Evolutionary conservation across 108 stramenopile genomes (phyloP).

Genomic region (Asterionellopsis glacialis): DNA sequence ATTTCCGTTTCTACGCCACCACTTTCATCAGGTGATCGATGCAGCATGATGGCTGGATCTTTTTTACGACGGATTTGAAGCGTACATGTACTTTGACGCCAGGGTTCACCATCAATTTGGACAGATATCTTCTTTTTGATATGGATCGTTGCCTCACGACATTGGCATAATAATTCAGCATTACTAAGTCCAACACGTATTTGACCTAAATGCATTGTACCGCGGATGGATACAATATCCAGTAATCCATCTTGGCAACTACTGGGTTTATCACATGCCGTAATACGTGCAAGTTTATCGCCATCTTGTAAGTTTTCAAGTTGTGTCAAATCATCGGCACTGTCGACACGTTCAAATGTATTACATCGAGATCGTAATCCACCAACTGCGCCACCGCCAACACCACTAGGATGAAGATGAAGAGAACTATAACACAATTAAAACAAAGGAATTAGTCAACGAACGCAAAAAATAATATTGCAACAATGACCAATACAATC

Average conservation of each 20-base stretch:
- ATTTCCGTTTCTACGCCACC: slow-evolving; percentile 81
- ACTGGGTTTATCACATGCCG: slow-evolving; percentile 61
- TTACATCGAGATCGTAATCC: neutral
- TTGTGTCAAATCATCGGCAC: slow-evolving; percentile 42
- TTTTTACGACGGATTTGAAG: slow-evolving; percentile 53
- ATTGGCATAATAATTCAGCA: slow-evolving; percentile 76
- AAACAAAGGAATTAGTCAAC: too few relatives aligned
- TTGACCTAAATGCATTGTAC: slow-evolving; percentile 84
- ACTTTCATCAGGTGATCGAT: slow-evolving; percentile 57
- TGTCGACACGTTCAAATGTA: slow-evolving; percentile 38
- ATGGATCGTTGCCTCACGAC: slow-evolving; percentile 58
- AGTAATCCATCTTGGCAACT: slow-evolving; percentile 85
- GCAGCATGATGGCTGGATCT: slow-evolving; percentile 70
- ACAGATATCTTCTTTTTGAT: slow-evolving; percentile 71
- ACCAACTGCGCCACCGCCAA: too few relatives aligned
- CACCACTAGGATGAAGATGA: too few relatives aligned
- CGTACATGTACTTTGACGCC: slow-evolving; percentile 63
- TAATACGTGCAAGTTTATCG: slow-evolving; percentile 42
- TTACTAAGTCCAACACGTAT: slow-evolving; percentile 82
- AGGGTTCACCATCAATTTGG: slow-evolving; percentile 90
- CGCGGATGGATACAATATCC: slow-evolving; percentile 81
- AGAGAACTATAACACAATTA: too few relatives aligned
- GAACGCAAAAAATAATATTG: too few relatives aligned
- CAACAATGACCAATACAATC: too few relatives aligned
- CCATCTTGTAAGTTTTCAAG: slow-evolving; percentile 19